Evolutionary conservation across 1,139 yeast genomes (phyloP).

Genomic region (Nakaseomyces bracarensis): DNA sequence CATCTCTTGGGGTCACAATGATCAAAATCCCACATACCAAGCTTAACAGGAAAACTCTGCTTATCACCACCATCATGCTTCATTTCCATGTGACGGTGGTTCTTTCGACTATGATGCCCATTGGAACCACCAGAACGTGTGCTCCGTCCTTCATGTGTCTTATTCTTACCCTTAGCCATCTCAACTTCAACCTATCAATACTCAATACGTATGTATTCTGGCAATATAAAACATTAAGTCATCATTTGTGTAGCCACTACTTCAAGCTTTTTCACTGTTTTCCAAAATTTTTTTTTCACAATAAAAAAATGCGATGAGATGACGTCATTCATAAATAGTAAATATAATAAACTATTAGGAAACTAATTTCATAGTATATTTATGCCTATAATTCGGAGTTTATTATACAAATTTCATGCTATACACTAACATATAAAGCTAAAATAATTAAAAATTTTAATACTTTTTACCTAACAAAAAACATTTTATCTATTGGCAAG

Average conservation of each 20-base stretch:
- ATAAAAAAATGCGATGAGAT: constrained; percentile 3
- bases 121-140: constrained; percentile 37
- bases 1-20: constrained; percentile 99
- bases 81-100: constrained; percentile 39
- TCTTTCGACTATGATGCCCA: constrained; percentile 51
- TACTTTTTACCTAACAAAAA: too few species aligned
- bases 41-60: constrained; percentile 55
- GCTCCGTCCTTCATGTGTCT: constrained; percentile 34
- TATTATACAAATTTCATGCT: too few species aligned
- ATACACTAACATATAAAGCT: too few species aligned
- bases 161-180: constrained; percentile 33
- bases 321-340: neutral
- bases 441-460: too few species aligned
- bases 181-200: neutral
- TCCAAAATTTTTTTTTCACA: neutral
- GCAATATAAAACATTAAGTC: too few species aligned
- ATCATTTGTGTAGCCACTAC: neutral
- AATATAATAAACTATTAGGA: neutral
- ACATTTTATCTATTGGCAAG: too few species aligned
- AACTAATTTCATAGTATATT: neutral
- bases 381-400: neutral
- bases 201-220: too few species aligned
- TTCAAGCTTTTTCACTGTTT: neutral
- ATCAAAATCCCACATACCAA: constrained; percentile 94
- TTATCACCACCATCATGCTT: constrained; percentile 23